Percentiles rank a stretch among this genome's conserved stretches.
phyloP scores from a whole-genome alignment of 208 protist species.

The Trypanosomatidae sp. region DNA sequence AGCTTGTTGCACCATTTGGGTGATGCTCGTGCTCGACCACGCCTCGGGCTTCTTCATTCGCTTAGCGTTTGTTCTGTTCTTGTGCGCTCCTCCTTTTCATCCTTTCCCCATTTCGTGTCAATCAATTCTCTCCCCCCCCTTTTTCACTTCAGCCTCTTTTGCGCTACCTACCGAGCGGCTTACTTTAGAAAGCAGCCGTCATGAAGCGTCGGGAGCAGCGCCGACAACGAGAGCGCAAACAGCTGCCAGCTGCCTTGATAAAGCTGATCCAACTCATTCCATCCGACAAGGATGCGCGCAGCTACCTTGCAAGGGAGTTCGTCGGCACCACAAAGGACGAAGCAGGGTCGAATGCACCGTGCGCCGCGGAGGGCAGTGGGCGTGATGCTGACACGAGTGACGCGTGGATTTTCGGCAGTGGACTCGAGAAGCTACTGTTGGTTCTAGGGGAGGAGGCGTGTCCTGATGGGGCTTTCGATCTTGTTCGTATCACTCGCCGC shows the following conservation, averaged over 20 bases:
- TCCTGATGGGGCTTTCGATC: constrained; percentile 46
- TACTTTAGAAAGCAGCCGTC: neutral
- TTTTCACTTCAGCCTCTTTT: neutral
- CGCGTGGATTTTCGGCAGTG: constrained; percentile 48
- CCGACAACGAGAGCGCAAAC: constrained; percentile 69
- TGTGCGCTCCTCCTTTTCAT: neutral
- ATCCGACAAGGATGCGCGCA: constrained; percentile 39
- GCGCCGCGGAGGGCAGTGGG: neutral
- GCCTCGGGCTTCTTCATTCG: neutral
- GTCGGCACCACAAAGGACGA: neutral
- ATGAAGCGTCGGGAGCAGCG: constrained; percentile 72
- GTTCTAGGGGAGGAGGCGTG: constrained; percentile 52
- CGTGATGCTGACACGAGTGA: constrained; percentile 15
- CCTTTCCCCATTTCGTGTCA: neutral
- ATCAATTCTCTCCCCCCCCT: neutral
- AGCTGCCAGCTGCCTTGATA: constrained; percentile 44
- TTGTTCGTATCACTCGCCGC: constrained; percentile 63
- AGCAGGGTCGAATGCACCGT: constrained; percentile 1
- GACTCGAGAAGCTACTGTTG: constrained; percentile 49
- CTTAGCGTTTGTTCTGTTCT: neutral
- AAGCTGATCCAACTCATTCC: constrained; percentile 54
- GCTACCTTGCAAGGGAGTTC: constrained; percentile 39
- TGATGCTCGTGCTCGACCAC: neutral
- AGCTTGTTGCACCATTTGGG: neutral
- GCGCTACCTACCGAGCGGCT: neutral